phyloP scores from a whole-genome alignment of 1,284 basidiomycete species.

The Tylopilus orsonianus region DNA sequence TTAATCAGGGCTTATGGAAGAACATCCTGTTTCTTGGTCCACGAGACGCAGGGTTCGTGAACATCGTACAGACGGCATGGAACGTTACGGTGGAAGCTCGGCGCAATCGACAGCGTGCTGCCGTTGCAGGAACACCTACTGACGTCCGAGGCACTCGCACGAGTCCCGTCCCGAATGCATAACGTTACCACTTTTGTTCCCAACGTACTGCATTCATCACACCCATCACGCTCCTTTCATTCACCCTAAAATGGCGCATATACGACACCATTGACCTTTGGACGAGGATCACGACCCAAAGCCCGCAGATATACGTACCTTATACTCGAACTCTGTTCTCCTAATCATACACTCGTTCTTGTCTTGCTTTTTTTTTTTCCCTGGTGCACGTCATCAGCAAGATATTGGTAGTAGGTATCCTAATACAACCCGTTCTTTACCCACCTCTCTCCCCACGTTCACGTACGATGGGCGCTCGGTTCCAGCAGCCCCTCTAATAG shows the following conservation, averaged over 20 bases:
- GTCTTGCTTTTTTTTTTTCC: not conserved
- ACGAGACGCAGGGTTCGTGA: conserved; percentile 36
- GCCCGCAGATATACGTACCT: conserved; percentile 7
- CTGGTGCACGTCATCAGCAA: conserved; percentile 5
- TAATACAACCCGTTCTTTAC: conserved; percentile 20
- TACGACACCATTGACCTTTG: conserved; percentile 22
- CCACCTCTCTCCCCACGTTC: not conserved
- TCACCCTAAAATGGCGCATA: conserved; percentile 21
- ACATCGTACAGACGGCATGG: conserved; percentile 42
- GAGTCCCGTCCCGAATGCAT: conserved; percentile 13
- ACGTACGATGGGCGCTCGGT: not conserved
- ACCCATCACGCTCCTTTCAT: conserved; percentile 26
- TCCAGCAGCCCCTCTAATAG: too few species aligned
- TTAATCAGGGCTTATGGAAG: conserved; percentile 45
- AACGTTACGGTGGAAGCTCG: conserved; percentile 45
- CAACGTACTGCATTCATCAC: conserved; percentile 1
- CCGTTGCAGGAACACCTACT: conserved; percentile 11
- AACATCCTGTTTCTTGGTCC: conserved; percentile 43
- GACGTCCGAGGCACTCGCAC: conserved; percentile 10
- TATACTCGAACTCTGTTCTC: conserved; percentile 15
- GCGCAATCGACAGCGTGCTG: conserved; percentile 27
- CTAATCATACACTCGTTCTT: conserved; percentile 23
- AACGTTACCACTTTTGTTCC: conserved; percentile 18
- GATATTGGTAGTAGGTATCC: conserved; percentile 20
- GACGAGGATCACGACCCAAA: conserved; percentile 33